These are phyloP conservation scores for Begonia peltatifolia DNA, from an alignment of 306 rosid species.

Conservation along the genomic window DNA sequence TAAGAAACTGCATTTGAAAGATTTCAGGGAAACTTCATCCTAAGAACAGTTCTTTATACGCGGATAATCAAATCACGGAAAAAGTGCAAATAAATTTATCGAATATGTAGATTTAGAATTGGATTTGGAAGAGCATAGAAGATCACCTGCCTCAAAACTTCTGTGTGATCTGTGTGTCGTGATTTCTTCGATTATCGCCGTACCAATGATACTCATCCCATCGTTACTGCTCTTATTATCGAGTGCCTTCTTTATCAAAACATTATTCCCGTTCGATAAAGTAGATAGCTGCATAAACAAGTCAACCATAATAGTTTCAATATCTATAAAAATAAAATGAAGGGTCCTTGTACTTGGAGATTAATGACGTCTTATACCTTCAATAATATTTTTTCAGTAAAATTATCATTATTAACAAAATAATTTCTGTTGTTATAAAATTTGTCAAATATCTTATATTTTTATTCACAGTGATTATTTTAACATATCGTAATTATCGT, in stretches of 20 bases:
- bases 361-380: too few species aligned
- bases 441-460: background rate
- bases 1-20: too few species aligned
- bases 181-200: constrained; percentile 29
- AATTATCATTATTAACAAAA: too few species aligned
- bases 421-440: background rate
- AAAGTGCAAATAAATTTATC: too few species aligned
- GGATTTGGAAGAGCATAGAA: constrained; percentile 2
- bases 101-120: too few species aligned
- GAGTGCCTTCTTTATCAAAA: constrained; percentile 25
- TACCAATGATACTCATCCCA: constrained; percentile 25
- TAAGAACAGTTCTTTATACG: too few species aligned
- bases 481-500: too few species aligned
- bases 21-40: too few species aligned
- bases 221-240: constrained; percentile 18
- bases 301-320: background rate
- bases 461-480: too few species aligned
- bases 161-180: constrained; percentile 21
- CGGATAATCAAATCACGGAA: too few species aligned
- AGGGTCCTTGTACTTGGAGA: background rate
- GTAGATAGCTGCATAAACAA: constrained; percentile 38
- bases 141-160: constrained; percentile 69
- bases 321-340: too few species aligned
- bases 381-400: too few species aligned
- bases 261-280: constrained; percentile 40